These are phyloP conservation scores for Pholiota microspora DNA, from an alignment of 768 basidiomycete species.

Conservation along the genomic window DNA sequence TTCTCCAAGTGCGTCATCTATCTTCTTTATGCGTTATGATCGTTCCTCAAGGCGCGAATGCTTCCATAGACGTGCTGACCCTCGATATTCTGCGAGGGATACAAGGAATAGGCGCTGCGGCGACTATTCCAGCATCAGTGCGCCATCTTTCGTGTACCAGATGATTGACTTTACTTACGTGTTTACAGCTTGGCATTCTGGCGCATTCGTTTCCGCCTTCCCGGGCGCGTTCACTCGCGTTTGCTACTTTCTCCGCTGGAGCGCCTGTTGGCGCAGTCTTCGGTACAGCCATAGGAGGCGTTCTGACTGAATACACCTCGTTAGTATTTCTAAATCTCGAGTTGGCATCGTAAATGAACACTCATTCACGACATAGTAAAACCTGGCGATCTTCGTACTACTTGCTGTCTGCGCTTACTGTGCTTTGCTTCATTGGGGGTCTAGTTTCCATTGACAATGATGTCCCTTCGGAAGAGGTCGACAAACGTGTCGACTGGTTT, in stretches of 20 bases:
- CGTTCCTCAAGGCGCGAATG: background rate
- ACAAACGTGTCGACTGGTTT: conserved; percentile 70
- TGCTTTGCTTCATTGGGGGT: conserved; percentile 50
- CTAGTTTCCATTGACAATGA: conserved; percentile 65
- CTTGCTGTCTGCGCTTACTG: conserved; percentile 55
- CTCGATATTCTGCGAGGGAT: conserved; percentile 73
- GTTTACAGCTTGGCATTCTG: conserved; percentile 71
- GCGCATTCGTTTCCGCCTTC: conserved; percentile 74
- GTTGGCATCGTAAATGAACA: background rate
- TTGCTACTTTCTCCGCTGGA: conserved; percentile 82
- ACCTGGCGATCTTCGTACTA: conserved; percentile 71
- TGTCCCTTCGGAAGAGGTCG: conserved; percentile 34
- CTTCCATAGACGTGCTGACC: conserved; percentile 46
- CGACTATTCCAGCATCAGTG: conserved; percentile 71
- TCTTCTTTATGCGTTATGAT: background rate
- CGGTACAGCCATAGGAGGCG: conserved; percentile 68
- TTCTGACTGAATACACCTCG: conserved; percentile 56
- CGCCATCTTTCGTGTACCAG: conserved; percentile 7
- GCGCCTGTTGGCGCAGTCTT: conserved; percentile 78
- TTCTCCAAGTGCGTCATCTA: conserved; percentile 38
- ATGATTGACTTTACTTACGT: background rate
- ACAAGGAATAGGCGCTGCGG: conserved; percentile 80
- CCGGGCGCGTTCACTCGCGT: conserved; percentile 67
- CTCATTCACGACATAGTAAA: conserved; percentile 24
- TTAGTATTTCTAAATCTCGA: conserved; percentile 17